Evolutionary conservation across 192 early-diverging fungal species (phyloP).

Genomic region (Coemansia erecta): DNA sequence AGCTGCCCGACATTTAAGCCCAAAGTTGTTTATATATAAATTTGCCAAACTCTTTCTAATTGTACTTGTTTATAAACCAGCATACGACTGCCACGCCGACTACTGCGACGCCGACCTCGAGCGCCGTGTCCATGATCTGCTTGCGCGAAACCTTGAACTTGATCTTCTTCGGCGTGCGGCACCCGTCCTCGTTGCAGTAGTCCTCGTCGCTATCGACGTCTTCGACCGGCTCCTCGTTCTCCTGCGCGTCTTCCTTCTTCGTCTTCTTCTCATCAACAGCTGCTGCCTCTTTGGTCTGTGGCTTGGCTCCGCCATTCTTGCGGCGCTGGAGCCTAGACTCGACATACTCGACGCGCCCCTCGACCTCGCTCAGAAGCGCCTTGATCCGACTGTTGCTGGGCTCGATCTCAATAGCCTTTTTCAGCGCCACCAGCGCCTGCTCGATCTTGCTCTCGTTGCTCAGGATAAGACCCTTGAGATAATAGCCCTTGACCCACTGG

Average conservation of each 20-base stretch:
- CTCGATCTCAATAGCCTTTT: slow-evolving; percentile 37
- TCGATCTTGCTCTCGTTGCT: slow-evolving; percentile 53
- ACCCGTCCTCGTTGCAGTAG: slow-evolving; percentile 42
- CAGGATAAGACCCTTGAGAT: slow-evolving; percentile 51
- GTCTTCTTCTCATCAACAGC: background rate
- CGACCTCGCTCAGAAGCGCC: slow-evolving; percentile 42
- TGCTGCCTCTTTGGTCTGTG: slow-evolving; percentile 2
- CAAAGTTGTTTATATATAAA: background rate
- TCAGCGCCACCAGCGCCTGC: slow-evolving; percentile 30
- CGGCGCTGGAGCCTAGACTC: slow-evolving; percentile 36
- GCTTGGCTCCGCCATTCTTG: slow-evolving; percentile 22
- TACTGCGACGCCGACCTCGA: slow-evolving; percentile 41
- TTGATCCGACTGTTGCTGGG: slow-evolving; percentile 36
- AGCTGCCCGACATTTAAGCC: slow-evolving; percentile 38
- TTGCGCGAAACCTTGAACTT: slow-evolving; percentile 44
- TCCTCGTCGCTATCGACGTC: slow-evolving; percentile 54
- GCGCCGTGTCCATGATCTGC: slow-evolving; percentile 22
- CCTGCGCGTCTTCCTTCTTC: slow-evolving; percentile 30
- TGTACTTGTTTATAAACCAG: slow-evolving; percentile 19
- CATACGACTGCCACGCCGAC: slow-evolving; percentile 45
- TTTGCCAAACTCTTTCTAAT: background rate
- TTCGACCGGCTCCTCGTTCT: slow-evolving; percentile 18
- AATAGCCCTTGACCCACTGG: slow-evolving; percentile 52
- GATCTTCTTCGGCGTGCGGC: slow-evolving; percentile 42
- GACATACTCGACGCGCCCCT: slow-evolving; percentile 47